Base-by-base conservation (phyloP, 2,329 filamentous ascomycete genomes). In the Epichloe aotearoae region DNA sequence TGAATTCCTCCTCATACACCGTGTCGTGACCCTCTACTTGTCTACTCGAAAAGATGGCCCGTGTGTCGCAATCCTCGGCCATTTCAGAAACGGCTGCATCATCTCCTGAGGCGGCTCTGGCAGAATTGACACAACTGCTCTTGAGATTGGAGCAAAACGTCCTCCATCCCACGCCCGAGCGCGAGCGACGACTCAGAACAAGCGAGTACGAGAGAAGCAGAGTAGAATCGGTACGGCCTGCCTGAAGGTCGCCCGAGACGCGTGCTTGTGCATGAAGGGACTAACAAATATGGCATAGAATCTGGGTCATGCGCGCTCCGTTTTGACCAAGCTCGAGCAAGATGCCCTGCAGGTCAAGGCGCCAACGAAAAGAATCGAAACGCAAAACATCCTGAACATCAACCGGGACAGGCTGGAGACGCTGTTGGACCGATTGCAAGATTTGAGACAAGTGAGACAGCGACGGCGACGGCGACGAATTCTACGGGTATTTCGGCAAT, bases 301-400 rank as follows among this genome's bases (percentile, higher is more conserved):
- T 59, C 71, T 91, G 54, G 78, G 85, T 57, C 80, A 86, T 62
- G 86, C 86, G 19, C 79, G 82, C 40, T 75, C 74, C 0, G 74
- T 86, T 33, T 77, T 90, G 51, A 76, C 83, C 19, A 81, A 76
- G 53, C 75, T 88, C 41, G 86, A 89, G 63, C 84, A 87, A 58
- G 79, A 85, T 57, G 75, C 80, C 5, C 66, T 78, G 14, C 70
- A 66, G n/a, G 68, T 82, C 55, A 82, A 82, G 62, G 69, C 76
- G 34, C 75, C 76, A 51, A 64, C 73, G 5, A 77, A 76, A 52
- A 77, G 80, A 57, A 72, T 80, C 54, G 76, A 83, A 52, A 63
- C 76, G 17, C 83, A 88, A 64, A 66, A 70, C 20, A 81, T 85
- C 54, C 70, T 91, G 34, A 74, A 78, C 53, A 68, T 69, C 42